These are phyloP conservation scores for Sisymbrium irio DNA, from an alignment of 345 rosid genomes.

Conservation along the genomic window DNA sequence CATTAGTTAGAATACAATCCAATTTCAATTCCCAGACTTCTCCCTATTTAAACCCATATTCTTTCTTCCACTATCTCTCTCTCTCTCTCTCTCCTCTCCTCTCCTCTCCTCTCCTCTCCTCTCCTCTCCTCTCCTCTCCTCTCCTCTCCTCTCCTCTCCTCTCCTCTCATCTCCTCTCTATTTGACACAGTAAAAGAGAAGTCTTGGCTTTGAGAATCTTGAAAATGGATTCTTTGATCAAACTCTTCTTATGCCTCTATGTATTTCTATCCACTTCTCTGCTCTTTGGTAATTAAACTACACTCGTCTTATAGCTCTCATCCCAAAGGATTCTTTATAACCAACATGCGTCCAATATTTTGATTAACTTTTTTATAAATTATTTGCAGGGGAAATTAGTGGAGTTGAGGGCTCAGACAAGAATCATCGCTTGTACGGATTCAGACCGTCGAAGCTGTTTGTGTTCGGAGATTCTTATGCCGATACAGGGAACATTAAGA, in stretches of 20 bases:
- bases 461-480: constrained; percentile 69
- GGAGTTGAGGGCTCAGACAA: constrained; percentile 23
- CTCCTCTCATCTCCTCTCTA: too few relatives aligned
- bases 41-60: not conserved
- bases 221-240: constrained; percentile 31
- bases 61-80: not conserved
- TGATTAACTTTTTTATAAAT: not conserved
- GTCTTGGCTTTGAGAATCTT: constrained; percentile 14
- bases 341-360: not conserved
- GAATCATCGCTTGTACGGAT: constrained; percentile 24
- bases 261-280: not conserved
- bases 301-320: not conserved
- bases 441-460: constrained; percentile 48
- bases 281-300: constrained; percentile 13
- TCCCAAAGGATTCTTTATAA: not conserved
- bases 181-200: not conserved
- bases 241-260: constrained; percentile 24
- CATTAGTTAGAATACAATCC: constrained; percentile 5
- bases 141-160: too few relatives aligned
- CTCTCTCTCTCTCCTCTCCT: too few relatives aligned
- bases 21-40: not conserved
- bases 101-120: too few relatives aligned
- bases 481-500: constrained; percentile 58
- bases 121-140: too few relatives aligned
- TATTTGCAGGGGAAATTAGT: constrained; percentile 18